Evolutionary conservation across 495 filamentous ascomycete species (phyloP).

Genomic region (Neurospora intermedia): DNA sequence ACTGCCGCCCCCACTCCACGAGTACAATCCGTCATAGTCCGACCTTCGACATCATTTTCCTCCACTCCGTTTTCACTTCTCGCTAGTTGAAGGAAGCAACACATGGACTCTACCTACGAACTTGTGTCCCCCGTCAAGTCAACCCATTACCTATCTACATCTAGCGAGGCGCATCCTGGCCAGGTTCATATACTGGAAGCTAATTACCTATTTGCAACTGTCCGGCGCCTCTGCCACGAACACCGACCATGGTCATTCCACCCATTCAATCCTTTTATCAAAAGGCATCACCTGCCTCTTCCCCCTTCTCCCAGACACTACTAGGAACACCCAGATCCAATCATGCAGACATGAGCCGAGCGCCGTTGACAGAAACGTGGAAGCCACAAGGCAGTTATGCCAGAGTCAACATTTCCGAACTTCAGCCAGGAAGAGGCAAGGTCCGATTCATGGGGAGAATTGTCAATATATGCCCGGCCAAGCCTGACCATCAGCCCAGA

Average conservation of each 20-base stretch:
- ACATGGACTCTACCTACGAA: neutral
- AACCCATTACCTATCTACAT: neutral
- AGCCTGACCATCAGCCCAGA: conserved; percentile 20
- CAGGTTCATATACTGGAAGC: neutral
- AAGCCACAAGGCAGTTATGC: conserved; percentile 44
- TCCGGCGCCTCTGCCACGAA: neutral
- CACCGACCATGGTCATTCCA: conserved; percentile 5
- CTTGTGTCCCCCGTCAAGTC: neutral
- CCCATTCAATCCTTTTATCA: conserved; percentile 48
- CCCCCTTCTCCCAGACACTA: neutral
- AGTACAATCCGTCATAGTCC: neutral
- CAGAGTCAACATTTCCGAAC: conserved; percentile 35
- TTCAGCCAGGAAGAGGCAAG: conserved; percentile 40
- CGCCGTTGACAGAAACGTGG: conserved; percentile 30
- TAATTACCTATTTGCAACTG: neutral
- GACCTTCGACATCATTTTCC: neutral
- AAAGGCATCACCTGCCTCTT: conserved; percentile 11
- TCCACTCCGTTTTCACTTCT: neutral
- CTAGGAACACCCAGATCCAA: neutral
- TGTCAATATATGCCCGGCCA: conserved; percentile 43
- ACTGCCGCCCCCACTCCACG: neutral
- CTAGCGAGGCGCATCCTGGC: neutral
- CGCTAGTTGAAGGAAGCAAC: neutral
- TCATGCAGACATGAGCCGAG: neutral
- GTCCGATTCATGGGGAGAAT: conserved; percentile 48